Conservation (phyloP, 164 flowering plant species). For the Platanus orientalis region DNA sequence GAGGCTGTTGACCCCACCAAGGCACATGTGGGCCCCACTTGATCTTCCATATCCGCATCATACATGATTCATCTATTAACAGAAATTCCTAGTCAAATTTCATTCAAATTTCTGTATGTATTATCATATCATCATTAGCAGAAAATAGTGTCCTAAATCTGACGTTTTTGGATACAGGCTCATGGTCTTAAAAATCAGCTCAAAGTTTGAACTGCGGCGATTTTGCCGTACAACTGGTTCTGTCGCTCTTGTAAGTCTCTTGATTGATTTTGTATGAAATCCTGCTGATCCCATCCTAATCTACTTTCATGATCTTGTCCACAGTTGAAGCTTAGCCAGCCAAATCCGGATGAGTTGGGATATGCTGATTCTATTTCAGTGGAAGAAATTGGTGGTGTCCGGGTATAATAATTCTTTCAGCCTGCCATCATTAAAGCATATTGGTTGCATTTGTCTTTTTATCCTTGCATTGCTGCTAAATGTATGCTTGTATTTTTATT, state of each 20-base stretch:
- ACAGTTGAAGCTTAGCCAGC: slow-evolving; percentile 90
- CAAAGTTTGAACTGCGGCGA: slow-evolving; percentile 89
- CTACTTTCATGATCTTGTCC: neutral
- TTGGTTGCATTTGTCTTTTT: slow-evolving; percentile 1
- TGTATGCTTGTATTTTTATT: no score
- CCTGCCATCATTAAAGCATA: neutral
- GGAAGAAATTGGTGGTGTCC: slow-evolving; percentile 89
- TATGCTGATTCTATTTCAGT: slow-evolving; percentile 86
- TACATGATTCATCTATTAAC: no score
- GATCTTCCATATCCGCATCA: no score
- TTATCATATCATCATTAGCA: no score
- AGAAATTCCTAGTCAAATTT: no score
- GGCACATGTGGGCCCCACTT: no score
- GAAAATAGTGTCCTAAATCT: slow-evolving; percentile 1
- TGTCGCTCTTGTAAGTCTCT: slow-evolving; percentile 67
- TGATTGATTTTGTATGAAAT: neutral
- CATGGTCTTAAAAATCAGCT: slow-evolving; percentile 91
- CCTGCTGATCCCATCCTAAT: slow-evolving; percentile 4
- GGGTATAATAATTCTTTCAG: slow-evolving; percentile 47
- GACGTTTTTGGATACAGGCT: slow-evolving; percentile 55
- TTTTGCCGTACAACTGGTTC: slow-evolving; percentile 96
- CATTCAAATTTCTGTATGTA: no score
- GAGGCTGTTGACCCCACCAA: no score
- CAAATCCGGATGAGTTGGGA: slow-evolving; percentile 86
- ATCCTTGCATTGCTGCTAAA: neutral